Evolutionary conservation across 345 rosid genomes (phyloP).

Genomic region (Lepidium sativum): DNA sequence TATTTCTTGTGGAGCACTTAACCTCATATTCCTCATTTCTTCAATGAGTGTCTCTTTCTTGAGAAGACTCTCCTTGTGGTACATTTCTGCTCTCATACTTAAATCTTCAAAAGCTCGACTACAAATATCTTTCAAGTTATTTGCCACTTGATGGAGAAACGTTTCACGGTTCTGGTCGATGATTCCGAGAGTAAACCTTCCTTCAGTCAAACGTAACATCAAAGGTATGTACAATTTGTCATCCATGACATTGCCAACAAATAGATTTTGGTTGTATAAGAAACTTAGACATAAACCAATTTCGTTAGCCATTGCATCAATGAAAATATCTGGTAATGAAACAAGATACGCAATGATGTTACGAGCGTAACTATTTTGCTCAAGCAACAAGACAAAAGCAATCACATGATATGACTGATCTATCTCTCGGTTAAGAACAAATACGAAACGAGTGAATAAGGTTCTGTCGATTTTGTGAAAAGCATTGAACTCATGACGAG

Average conservation of each 20-base stretch:
- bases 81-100: neutral
- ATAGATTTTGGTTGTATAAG: constrained; percentile 3
- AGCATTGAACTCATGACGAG: constrained; percentile 29
- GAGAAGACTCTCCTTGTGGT: neutral
- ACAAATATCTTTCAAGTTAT: constrained; percentile 35
- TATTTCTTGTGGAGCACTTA: neutral
- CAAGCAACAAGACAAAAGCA: constrained; percentile 49
- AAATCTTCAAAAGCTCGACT: constrained; percentile 41
- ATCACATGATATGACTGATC: constrained; percentile 35
- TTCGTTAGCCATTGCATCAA: constrained; percentile 43
- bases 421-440: constrained; percentile 34
- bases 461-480: constrained; percentile 51
- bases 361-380: constrained; percentile 13
- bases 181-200: constrained; percentile 20
- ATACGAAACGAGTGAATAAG: constrained; percentile 37
- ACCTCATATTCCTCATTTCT: neutral
- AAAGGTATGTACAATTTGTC: constrained; percentile 15
- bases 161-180: constrained; percentile 30
- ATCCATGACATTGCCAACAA: neutral
- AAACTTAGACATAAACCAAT: constrained; percentile 30
- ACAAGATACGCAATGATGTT: constrained; percentile 20
- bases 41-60: neutral
- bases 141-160: constrained; percentile 11
- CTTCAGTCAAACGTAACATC: constrained; percentile 15
- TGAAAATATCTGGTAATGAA: constrained; percentile 20